Evolutionary conservation across 1,284 basidiomycete genomes (phyloP).

Genomic region (Puccinia hordei): DNA sequence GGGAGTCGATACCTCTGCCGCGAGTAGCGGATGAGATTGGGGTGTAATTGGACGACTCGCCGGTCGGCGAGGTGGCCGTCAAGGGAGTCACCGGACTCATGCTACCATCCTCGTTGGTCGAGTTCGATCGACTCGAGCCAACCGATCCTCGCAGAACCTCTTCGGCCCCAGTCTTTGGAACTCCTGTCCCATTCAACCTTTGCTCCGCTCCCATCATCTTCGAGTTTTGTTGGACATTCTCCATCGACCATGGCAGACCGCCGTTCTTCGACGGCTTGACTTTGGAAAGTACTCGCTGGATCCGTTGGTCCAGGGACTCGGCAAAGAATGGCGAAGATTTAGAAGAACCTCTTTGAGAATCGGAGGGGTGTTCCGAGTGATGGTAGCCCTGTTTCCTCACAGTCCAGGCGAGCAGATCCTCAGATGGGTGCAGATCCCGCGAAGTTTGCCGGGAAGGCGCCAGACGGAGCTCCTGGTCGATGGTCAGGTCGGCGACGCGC

Average conservation of each 20-base stretch:
- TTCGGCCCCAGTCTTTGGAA: neutral
- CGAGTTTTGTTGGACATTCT: too few species aligned
- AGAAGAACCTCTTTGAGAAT: constrained; percentile 51
- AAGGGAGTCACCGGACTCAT: constrained; percentile 28
- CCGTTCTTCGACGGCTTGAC: constrained; percentile 53
- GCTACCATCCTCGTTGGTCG: constrained; percentile 23
- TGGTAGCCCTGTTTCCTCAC: constrained; percentile 5
- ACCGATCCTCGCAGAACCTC: neutral
- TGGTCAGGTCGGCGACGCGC: constrained; percentile 25
- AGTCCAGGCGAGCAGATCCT: constrained; percentile 27
- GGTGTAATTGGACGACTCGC: constrained; percentile 38
- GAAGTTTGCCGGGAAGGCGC: neutral
- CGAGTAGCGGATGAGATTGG: constrained; percentile 46
- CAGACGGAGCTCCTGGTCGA: constrained; percentile 22
- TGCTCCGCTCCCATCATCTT: too few species aligned
- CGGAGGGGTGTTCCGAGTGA: neutral
- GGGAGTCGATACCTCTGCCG: constrained; percentile 35
- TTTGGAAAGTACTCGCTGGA: constrained; percentile 76
- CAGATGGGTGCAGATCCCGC: neutral
- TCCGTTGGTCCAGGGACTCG: constrained; percentile 70
- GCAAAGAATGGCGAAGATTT: constrained; percentile 66
- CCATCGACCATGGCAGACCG: neutral
- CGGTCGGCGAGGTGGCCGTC: constrained; percentile 41
- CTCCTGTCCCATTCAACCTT: neutral
- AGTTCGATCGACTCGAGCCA: constrained; percentile 46